Base-by-base conservation (phyloP, 2,329 filamentous ascomycete species). In the Drechslerella dactyloides region DNA sequence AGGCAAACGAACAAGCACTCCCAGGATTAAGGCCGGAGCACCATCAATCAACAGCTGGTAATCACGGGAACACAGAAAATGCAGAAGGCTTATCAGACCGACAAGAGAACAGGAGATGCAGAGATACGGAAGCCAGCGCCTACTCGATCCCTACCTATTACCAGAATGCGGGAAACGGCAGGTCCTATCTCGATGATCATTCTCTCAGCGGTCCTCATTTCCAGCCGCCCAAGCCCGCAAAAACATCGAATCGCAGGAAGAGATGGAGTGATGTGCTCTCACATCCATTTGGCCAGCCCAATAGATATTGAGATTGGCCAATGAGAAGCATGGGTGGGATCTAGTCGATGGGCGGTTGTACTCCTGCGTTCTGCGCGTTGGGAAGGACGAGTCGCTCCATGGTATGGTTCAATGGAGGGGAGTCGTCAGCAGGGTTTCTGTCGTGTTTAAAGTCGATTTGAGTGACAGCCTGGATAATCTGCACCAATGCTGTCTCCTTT, bases 81-180 rank as follows among this genome's bases (percentile, higher is more conserved):
- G 40, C 40, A 4, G 5, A 17, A 15, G 17, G 15, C 17, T 15
- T 15, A 44, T 15, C 11, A 13, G 4, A 5, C 5, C 40, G 13
- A 17, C 5, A 44, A 4, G 17, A 15, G 5, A 3, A 13, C 5
- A 13, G 15, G 13, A 13, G 15, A 15, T 13, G 13, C 40, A 17
- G 13, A 17, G 40, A 44, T 17, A 17, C 17, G 13, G 40, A 15
- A 17, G 13, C 4, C 40, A 44, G 40, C 17, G 13, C 15, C 40
- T 44, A 44, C 17, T 44, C 40, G 40, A 44, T 44, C 40, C 40
- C 40, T 44, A 44, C 40, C 15, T 44, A 44, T 17, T 44, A 44
- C 40, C 11, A 15, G 17, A 44, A 4, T 44, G 40, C 5, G 40
- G 40, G 17, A 44, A 15, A 17, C 40, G 4, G 5, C 13, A 4